Evolutionary conservation across 768 basidiomycete genomes (phyloP).

Genomic region (Strobilomyces echinocephalus): DNA sequence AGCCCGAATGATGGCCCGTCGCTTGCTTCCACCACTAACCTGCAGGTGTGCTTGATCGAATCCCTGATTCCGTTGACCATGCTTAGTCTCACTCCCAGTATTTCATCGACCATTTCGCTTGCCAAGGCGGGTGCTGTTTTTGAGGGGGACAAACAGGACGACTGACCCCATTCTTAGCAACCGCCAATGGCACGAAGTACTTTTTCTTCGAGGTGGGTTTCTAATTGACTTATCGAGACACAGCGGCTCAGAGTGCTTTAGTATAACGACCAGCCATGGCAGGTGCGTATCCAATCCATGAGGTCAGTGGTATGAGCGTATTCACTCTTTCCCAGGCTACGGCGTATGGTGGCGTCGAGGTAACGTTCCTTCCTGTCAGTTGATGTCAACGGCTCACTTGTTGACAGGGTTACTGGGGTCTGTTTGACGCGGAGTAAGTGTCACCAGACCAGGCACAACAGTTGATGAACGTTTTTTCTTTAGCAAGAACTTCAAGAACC

Average conservation of each 20-base stretch:
- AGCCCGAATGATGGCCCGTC: conserved; percentile 68
- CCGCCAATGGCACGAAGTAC: conserved; percentile 73
- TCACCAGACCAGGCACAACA: conserved; percentile 12
- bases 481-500: conserved; percentile 67
- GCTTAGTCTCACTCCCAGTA: conserved; percentile 38
- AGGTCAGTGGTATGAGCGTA: background rate
- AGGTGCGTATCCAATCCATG: conserved; percentile 39
- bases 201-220: conserved; percentile 74
- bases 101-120: conserved; percentile 83
- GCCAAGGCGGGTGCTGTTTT: conserved; percentile 33
- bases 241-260: conserved; percentile 23
- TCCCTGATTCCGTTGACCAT: background rate
- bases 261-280: conserved; percentile 80
- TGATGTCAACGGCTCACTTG: conserved; percentile 6
- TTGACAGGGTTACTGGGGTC: conserved; percentile 54
- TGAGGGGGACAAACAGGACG: background rate
- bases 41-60: conserved; percentile 41
- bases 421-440: conserved; percentile 55
- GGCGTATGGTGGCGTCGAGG: conserved; percentile 78
- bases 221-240: background rate
- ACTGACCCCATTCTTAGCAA: conserved; percentile 43
- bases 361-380: conserved; percentile 10
- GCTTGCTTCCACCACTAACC: conserved; percentile 51
- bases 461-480: conserved; percentile 13
- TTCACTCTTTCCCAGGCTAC: conserved; percentile 37